Percentiles rank a stretch among this genome's conserved stretches.
Conservation (phyloP, 768 basidiomycete genomes). For the Gloeophyllum trabeum region DNA sequence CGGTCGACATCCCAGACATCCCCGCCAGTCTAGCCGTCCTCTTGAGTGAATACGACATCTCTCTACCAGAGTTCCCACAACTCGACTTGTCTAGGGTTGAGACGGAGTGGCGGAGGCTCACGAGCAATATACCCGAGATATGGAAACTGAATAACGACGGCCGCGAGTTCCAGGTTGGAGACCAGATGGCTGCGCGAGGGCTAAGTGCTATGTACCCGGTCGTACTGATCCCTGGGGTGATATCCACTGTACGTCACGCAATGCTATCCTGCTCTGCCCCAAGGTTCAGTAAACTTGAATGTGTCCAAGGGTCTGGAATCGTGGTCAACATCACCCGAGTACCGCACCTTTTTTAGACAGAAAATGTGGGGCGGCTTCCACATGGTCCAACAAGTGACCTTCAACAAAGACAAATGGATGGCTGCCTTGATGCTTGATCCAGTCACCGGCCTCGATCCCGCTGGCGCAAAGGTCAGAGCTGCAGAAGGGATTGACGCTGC, state of each 20-base stretch:
- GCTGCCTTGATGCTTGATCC: conserved; percentile 85
- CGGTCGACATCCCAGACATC: conserved; percentile 53
- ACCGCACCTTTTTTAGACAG: conserved; percentile 86
- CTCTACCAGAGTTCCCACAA: conserved; percentile 48
- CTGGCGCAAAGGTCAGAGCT: conserved; percentile 76
- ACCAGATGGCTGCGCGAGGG: conserved; percentile 50
- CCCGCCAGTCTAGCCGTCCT: conserved; percentile 57
- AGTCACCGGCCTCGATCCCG: conserved; percentile 82
- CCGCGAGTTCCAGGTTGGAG: conserved; percentile 71
- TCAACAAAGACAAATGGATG: conserved; percentile 87
- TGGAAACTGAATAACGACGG: conserved; percentile 79
- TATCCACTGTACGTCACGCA: conserved; percentile 57
- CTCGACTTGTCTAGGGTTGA: conserved; percentile 62
- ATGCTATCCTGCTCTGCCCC: not conserved
- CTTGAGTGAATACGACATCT: conserved; percentile 62
- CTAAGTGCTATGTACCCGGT: conserved; percentile 67
- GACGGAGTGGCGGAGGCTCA: conserved; percentile 57
- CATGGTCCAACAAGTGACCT: conserved; percentile 76
- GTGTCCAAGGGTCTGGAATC: conserved; percentile 65
- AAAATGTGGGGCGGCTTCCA: conserved; percentile 71
- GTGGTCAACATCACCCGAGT: conserved; percentile 84
- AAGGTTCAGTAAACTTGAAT: not conserved
- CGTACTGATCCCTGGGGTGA: conserved; percentile 81
- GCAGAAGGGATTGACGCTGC: conserved; percentile 91
- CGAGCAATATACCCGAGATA: conserved; percentile 62